A percentile compares a stretch with the other conserved stretches of the same genome.
Evolutionary conservation across 192 early-diverging fungal genomes (phyloP).

Genomic region (Entomortierella beljakovae): DNA sequence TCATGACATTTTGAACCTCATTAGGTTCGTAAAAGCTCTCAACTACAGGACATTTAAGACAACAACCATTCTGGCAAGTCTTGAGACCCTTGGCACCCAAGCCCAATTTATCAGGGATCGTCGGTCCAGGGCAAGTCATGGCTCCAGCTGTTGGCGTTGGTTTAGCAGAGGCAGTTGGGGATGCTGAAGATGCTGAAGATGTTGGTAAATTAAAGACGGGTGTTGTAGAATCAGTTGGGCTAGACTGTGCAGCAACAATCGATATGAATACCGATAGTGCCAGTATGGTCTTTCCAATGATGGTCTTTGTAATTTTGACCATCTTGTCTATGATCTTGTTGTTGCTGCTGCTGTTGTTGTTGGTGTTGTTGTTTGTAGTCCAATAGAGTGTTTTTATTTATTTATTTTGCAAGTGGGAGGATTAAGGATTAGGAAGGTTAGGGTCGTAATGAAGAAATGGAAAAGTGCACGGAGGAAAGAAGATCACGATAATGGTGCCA

Average conservation of each 20-base stretch:
- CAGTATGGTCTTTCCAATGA: neutral
- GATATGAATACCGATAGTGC: neutral
- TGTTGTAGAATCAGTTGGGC: neutral
- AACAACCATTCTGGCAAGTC: conserved; percentile 6
- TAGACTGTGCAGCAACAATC: neutral
- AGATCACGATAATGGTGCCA: neutral
- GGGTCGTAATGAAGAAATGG: neutral
- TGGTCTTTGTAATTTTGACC: conserved; percentile 5
- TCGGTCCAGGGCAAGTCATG: conserved; percentile 20
- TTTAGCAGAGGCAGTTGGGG: neutral
- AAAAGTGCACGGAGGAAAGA: neutral
- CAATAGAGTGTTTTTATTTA: too few relatives aligned
- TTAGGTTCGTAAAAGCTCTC: conserved; percentile 43
- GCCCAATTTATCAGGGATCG: conserved; percentile 30
- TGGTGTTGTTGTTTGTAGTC: neutral
- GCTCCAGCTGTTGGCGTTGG: neutral
- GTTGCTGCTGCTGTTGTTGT: neutral
- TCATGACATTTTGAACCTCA: conserved; percentile 25
- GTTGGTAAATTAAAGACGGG: neutral
- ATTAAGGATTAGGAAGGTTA: neutral
- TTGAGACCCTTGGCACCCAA: too few relatives aligned
- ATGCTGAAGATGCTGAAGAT: neutral
- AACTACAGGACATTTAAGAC: conserved; percentile 42
- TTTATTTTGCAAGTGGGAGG: neutral
- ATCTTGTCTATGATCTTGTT: conserved; percentile 4